These are phyloP conservation scores for Cicer chorassanicum DNA, from an alignment of 306 rosid species.

Conservation along the genomic window DNA sequence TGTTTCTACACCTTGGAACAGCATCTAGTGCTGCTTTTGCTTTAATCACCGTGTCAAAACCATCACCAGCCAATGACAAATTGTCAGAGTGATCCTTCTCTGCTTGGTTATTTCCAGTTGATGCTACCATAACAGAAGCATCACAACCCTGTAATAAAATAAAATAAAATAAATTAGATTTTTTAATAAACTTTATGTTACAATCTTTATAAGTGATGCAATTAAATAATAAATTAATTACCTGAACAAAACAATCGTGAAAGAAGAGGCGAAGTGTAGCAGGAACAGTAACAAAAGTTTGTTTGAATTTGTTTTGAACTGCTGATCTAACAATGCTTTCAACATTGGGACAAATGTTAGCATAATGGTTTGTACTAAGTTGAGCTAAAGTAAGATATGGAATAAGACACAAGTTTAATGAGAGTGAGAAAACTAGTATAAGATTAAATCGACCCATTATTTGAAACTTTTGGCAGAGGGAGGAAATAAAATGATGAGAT, in stretches of 20 bases:
- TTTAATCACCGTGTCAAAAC: slow-evolving; percentile 82
- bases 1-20: slow-evolving; percentile 62
- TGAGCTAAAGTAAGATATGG: slow-evolving; percentile 55
- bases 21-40: slow-evolving; percentile 84
- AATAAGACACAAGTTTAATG: slow-evolving; percentile 44
- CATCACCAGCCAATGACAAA: slow-evolving; percentile 84
- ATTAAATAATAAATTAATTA: slow-evolving; percentile 12
- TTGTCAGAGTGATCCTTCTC: slow-evolving; percentile 80
- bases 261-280: slow-evolving; percentile 92
- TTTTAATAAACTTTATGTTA: not conserved
- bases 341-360: slow-evolving; percentile 78
- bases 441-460: slow-evolving; percentile 55
- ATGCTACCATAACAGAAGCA: slow-evolving; percentile 60
- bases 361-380: slow-evolving; percentile 68
- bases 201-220: not conserved
- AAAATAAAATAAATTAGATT: not conserved
- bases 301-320: slow-evolving; percentile 62
- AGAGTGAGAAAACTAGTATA: slow-evolving; percentile 51
- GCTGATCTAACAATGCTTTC: slow-evolving; percentile 62
- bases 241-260: slow-evolving; percentile 91
- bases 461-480: too few species aligned
- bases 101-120: slow-evolving; percentile 57
- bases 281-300: slow-evolving; percentile 82
- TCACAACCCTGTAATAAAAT: slow-evolving; percentile 65
- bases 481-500: slow-evolving; percentile 1